A percentile compares a stretch with the other conserved stretches of the same genome.
Evolutionary conservation across 176 grass and related monocot species (phyloP).

Genomic region (Zoysia japonica): DNA sequence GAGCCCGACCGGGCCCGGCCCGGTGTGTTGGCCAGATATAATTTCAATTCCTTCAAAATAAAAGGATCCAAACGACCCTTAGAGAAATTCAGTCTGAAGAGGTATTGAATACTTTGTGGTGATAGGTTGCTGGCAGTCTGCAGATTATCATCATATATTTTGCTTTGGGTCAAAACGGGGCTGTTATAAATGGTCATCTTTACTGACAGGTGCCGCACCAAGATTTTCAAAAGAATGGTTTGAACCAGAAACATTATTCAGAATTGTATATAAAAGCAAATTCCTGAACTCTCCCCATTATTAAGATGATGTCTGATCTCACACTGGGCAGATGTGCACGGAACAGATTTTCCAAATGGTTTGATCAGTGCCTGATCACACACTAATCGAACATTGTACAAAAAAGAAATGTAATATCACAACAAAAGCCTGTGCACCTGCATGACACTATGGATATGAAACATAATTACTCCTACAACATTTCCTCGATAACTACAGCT

Average conservation of each 20-base stretch:
- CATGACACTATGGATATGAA: neutral
- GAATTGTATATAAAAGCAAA: neutral
- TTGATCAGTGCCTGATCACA: neutral
- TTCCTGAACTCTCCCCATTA: neutral
- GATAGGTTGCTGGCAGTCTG: neutral
- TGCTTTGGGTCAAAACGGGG: neutral
- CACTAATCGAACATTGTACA: neutral
- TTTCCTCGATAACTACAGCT: constrained; percentile 4
- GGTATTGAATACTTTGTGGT: neutral
- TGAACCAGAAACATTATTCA: neutral
- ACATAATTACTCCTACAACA: neutral
- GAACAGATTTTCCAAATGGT: neutral
- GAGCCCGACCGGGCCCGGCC: no score
- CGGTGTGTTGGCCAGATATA: no score
- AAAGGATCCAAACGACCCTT: no score
- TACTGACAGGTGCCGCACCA: neutral
- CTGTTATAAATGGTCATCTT: neutral
- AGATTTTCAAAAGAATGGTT: neutral
- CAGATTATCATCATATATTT: neutral
- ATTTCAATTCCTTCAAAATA: no score
- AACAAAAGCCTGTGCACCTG: neutral
- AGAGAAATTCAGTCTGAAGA: neutral
- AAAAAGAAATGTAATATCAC: neutral
- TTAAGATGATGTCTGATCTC: neutral
- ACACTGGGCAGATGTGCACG: no score